Conservation (phyloP, 305 asterid species). For the Plantago rigida region DNA sequence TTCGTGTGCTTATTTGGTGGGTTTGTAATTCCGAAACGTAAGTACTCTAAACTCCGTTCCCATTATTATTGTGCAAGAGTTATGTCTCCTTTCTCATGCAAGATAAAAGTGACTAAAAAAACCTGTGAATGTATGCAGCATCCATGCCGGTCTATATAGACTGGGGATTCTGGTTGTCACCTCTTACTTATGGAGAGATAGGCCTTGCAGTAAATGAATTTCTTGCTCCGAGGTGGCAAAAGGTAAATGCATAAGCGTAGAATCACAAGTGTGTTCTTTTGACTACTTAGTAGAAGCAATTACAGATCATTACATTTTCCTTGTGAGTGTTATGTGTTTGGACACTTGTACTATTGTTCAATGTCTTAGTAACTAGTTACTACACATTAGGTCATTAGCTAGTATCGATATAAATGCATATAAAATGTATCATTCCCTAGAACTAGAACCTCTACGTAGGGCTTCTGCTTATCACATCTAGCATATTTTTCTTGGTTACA, state of each 20-base stretch:
- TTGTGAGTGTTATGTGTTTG: too few relatives aligned
- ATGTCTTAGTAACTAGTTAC: too few relatives aligned
- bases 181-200: constrained; percentile 36
- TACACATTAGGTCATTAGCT: too few relatives aligned
- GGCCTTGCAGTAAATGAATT: constrained; percentile 36
- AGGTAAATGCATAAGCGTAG: constrained; percentile 12
- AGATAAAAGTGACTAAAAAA: background rate
- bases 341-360: too few relatives aligned
- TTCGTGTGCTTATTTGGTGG: constrained; percentile 30
- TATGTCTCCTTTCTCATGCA: background rate
- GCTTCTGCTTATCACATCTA: background rate
- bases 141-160: constrained; percentile 26
- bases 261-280: background rate
- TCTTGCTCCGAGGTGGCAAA: constrained; percentile 37
- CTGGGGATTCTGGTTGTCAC: constrained; percentile 41
- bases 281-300: background rate
- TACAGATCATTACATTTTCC: too few relatives aligned
- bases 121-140: constrained; percentile 17
- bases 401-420: too few relatives aligned
- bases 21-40: constrained; percentile 29
- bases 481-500: background rate
- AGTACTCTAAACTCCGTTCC: constrained; percentile 2
- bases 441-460: background rate
- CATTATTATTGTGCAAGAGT: background rate
- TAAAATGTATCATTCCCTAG: too few relatives aligned